phyloP scores from a whole-genome alignment of 1,139 yeast genomes.

The Spencermartinsiella ligniputridi region DNA sequence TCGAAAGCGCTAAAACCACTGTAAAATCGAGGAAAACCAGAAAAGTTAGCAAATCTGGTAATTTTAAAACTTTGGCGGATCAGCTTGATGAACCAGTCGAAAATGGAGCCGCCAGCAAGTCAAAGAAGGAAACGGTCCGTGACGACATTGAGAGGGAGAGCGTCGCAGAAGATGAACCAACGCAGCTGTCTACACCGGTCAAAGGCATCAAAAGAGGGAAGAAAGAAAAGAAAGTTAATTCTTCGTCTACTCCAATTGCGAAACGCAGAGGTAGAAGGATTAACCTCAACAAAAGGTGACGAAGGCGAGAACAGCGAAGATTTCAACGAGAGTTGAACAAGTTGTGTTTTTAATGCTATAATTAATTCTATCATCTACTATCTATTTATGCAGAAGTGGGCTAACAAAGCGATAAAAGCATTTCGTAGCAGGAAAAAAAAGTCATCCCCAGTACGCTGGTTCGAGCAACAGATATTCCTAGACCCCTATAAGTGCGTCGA shows the following conservation, averaged over 20 bases:
- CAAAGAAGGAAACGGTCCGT: neutral
- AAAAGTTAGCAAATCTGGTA: too few relatives aligned
- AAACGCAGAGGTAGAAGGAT: constrained; percentile 2
- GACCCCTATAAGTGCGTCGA: constrained; percentile 63
- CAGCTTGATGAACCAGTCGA: too few relatives aligned
- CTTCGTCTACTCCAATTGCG: neutral
- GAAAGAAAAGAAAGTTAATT: neutral
- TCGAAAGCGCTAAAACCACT: too few relatives aligned
- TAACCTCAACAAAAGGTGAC: constrained; percentile 6
- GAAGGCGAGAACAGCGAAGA: neutral
- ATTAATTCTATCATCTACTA: neutral
- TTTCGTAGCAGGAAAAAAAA: constrained; percentile 70
- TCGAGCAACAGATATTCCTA: constrained; percentile 67
- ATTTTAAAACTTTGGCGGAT: too few relatives aligned
- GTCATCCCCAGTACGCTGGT: constrained; percentile 71
- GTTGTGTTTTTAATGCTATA: neutral
- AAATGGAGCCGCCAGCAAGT: neutral
- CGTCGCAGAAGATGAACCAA: neutral
- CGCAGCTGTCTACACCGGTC: neutral
- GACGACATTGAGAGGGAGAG: neutral
- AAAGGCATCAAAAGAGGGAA: constrained; percentile 1
- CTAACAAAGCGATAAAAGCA: constrained; percentile 15
- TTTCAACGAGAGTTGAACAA: neutral
- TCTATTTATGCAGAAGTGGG: neutral
- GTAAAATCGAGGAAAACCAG: too few relatives aligned